Base-by-base conservation (phyloP, 768 basidiomycete species). In the Auriscalpium orientale region DNA sequence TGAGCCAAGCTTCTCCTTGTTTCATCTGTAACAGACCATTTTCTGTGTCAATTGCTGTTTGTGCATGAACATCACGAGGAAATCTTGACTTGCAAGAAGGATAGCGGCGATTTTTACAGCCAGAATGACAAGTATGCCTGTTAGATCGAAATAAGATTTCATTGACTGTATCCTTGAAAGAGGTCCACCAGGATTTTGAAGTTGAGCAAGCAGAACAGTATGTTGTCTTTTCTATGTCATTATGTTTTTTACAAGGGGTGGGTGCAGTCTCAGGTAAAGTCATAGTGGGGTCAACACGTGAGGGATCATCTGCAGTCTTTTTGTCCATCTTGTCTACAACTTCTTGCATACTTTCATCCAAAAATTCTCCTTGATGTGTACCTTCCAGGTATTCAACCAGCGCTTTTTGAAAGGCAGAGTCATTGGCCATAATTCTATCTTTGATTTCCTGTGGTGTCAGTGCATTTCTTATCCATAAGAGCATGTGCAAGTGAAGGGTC, bases 61-160 rank as follows among this genome's bases (percentile, higher is more conserved):
- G 60, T 1, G 34, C 2, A 56, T 55, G 58, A 0, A 65, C n/a
- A 8, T 63, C 57, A 15, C 68, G 53, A 16, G 76, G 75, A 64
- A 76, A 77, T 1, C 69, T 44, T 1, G 70, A 67, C 47, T 61
- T 64, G 52, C 75, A 78, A 20, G n/a, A 51, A n/a, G 56, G 59
- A 9, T 64, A 56, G 46, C 65, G 66, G 45, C 61, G 62, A 46
- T 68, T 68, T 46, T 60, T 62, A 34, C 71, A 45, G 54, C 73
- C 72, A 0, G 66, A 63, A 18, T 38, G n/a, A 22, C 45, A 47
- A 2, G 16, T 20, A 37, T 62, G 58, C 8, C 40, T 36, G 35
- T 57, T 62, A 0, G 53, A 55, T n/a, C 48, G 28, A 34, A 46
- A 57, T 38, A 57, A 20, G 1, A 57, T 10, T 18, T 54, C 53